Evolutionary conservation across 495 filamentous ascomycete species (phyloP).

Genomic region (Hyaloscypha finlandica): DNA sequence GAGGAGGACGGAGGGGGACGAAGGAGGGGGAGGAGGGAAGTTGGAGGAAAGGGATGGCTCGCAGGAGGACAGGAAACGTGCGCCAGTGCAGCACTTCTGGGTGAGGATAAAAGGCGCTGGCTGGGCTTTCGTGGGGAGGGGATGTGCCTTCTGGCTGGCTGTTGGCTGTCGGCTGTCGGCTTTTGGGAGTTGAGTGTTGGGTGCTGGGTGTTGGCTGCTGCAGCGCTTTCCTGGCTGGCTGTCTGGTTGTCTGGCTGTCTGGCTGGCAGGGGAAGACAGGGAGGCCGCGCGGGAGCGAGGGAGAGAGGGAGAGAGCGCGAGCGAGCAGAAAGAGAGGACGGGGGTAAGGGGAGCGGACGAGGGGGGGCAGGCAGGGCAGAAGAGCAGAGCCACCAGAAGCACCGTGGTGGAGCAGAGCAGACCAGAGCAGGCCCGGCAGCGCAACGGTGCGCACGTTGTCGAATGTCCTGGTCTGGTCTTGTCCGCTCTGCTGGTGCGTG

Average conservation of each 20-base stretch:
- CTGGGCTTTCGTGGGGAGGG: background rate
- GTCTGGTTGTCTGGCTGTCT: background rate
- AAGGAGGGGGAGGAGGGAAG: background rate
- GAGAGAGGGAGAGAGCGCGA: background rate
- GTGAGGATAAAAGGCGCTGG: background rate
- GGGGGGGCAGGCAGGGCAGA: background rate
- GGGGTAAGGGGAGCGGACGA: background rate
- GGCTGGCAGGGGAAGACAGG: background rate
- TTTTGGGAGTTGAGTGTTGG: too few species aligned
- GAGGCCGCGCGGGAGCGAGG: background rate
- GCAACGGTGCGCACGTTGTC: background rate
- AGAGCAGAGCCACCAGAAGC: background rate
- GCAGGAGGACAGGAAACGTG: background rate
- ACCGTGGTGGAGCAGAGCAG: background rate
- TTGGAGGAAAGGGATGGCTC: background rate
- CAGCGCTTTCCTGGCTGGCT: background rate
- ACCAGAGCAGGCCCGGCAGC: background rate
- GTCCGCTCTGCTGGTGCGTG: background rate
- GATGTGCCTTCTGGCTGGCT: background rate
- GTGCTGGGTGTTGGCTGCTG: background rate
- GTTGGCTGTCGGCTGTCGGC: background rate
- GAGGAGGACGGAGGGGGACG: background rate
- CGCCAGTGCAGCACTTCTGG: background rate
- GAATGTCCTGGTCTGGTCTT: background rate
- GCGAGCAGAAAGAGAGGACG: background rate